A percentile compares a stretch with the other conserved stretches of the same genome.
Conservation (phyloP, 2,329 filamentous ascomycete genomes). For the Calycina marina region DNA sequence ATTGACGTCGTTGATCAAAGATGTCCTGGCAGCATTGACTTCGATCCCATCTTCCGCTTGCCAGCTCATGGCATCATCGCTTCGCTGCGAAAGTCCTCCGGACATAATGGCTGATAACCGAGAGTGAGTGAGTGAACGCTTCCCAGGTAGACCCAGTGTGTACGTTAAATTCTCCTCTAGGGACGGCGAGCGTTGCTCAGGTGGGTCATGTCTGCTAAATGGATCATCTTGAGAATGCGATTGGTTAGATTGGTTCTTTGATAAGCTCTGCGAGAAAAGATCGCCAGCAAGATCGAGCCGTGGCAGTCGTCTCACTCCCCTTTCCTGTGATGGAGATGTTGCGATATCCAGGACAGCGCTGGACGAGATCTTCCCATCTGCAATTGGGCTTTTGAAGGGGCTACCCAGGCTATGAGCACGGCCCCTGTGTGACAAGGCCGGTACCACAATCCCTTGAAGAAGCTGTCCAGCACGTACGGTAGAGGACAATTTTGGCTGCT, state of each 20-base stretch:
- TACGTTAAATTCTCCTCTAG: constrained; percentile 14
- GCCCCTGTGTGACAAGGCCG: constrained; percentile 17
- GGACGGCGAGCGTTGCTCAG: constrained; percentile 9
- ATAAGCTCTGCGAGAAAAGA: constrained; percentile 7
- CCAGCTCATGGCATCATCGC: constrained; percentile 19
- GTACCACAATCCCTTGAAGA: constrained; percentile 21
- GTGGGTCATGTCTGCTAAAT: constrained; percentile 9
- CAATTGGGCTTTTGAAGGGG: constrained; percentile 21
- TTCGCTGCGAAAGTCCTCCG: constrained; percentile 6
- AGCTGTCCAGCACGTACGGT: constrained; percentile 20
- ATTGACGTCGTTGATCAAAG: constrained; percentile 3
- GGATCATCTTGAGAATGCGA: constrained; percentile 19
- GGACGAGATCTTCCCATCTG: constrained; percentile 14
- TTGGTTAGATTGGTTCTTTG: constrained; percentile 4
- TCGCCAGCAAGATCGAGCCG: constrained; percentile 12
- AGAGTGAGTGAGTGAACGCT: constrained; percentile 7
- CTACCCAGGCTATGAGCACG: constrained; percentile 22
- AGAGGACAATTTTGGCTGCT: constrained; percentile 16
- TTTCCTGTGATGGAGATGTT: constrained; percentile 8
- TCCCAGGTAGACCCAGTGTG: constrained; percentile 11
- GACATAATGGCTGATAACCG: constrained; percentile 6
- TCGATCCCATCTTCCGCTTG: constrained; percentile 14
- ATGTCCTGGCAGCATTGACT: constrained; percentile 2
- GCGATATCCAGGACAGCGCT: constrained; percentile 7
- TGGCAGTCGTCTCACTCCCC: constrained; percentile 9